phyloP scores from a whole-genome alignment of 2,329 filamentous ascomycete genomes.

The Colletotrichum sp. region DNA sequence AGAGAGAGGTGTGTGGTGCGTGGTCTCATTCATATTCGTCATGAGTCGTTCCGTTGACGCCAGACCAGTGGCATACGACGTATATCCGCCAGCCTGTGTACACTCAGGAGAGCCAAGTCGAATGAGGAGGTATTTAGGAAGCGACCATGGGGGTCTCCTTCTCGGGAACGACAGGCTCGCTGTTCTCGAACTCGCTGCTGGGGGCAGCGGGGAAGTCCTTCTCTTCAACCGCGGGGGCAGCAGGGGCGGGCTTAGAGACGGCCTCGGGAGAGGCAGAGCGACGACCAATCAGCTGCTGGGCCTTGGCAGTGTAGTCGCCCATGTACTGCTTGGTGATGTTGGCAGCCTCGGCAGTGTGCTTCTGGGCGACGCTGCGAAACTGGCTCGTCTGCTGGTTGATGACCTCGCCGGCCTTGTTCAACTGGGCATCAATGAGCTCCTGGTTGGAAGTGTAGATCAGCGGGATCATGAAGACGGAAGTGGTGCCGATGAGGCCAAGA shows the following conservation, averaged over 20 bases:
- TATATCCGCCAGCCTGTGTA: conserved; percentile 8
- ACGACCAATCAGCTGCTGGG: conserved; percentile 66
- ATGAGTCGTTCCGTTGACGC: conserved; percentile 22
- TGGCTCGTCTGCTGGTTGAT: conserved; percentile 68
- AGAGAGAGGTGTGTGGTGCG: conserved; percentile 7
- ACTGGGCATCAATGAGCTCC: conserved; percentile 70
- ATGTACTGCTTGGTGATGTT: conserved; percentile 71
- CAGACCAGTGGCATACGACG: conserved; percentile 11
- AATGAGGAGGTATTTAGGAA: conserved; percentile 18
- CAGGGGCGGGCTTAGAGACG: conserved; percentile 36
- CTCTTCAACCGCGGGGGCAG: conserved; percentile 23
- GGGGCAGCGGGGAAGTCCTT: conserved; percentile 25
- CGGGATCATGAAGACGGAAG: conserved; percentile 65
- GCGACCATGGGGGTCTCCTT: conserved; percentile 27
- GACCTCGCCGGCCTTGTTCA: conserved; percentile 61
- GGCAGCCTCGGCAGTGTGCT: conserved; percentile 68
- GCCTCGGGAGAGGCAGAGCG: conserved; percentile 47
- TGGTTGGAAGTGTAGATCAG: conserved; percentile 71
- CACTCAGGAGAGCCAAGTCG: conserved; percentile 16
- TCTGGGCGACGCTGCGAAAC: conserved; percentile 64
- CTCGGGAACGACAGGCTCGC: conserved; percentile 28
- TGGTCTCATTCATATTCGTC: conserved; percentile 16
- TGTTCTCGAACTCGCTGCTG: conserved; percentile 12
- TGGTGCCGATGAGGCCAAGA: conserved; percentile 64
- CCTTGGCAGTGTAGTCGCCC: conserved; percentile 71